Conservation (phyloP, 2,329 filamentous ascomycete species). For the Neonectria faginata region DNA sequence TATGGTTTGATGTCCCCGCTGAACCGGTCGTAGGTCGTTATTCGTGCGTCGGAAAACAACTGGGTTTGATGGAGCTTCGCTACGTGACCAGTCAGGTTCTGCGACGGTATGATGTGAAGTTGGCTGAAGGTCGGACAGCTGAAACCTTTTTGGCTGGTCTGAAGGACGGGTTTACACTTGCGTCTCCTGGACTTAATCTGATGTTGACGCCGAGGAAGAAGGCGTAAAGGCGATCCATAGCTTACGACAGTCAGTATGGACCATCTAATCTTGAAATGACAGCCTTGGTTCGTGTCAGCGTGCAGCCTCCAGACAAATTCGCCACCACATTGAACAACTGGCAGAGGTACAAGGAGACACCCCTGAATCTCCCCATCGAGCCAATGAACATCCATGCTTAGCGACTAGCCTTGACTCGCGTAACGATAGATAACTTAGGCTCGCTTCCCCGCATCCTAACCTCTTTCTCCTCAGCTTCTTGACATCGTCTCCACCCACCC, state of each 20-base stretch:
- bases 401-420: neutral
- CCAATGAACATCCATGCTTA: neutral
- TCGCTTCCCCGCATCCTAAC: neutral
- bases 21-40: constrained; percentile 17
- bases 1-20: neutral
- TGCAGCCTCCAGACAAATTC: neutral
- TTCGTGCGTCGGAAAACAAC: constrained; percentile 35
- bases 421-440: no score
- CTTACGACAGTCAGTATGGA: neutral
- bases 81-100: constrained; percentile 28
- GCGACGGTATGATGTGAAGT: constrained; percentile 17
- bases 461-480: neutral
- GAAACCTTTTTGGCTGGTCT: constrained; percentile 12
- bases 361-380: neutral
- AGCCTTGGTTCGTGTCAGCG: no score
- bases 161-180: constrained; percentile 32
- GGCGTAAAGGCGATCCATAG: neutral
- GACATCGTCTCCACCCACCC: neutral
- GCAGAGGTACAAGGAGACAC: neutral
- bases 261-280: no score
- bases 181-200: constrained; percentile 11
- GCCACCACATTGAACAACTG: neutral
- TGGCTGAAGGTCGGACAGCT: constrained; percentile 4
- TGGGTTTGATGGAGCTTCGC: constrained; percentile 36
- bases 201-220: constrained; percentile 13